Base-by-base conservation (phyloP, 441 rosid genomes). In the Syzygium syzygioides region DNA sequence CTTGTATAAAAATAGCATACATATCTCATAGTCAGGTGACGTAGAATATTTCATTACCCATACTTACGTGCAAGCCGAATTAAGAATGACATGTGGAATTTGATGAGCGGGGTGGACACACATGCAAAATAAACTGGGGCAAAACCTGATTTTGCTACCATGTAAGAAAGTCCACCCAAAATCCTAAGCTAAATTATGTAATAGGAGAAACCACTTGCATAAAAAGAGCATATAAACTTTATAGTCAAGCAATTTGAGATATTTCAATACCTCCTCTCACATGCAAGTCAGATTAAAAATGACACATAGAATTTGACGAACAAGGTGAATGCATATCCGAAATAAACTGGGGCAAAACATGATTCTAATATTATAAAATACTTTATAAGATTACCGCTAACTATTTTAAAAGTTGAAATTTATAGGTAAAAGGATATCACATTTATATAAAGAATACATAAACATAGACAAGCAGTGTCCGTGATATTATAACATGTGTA, bases 341-440 rank as follows among this genome's bases (percentile, higher is more conserved):
- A 60, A 60, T 28, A 14, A 13, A 13, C 9, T 3, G 0, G 14
- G 8, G 4, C 9, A 60, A 9, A 26, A 60, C 4, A 0, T 28
- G 1, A 28, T 17, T 60, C 2, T 60, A 6, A 3, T 28, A 28
- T 3, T 9, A 13, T 12, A 0, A 41, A 41, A 76, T 1, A 41
- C 2, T 37, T 7, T 6, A 1, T 41, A 7, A 2, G 5, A 76
- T 6, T 14, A 13, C 8, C 6, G 2, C 0, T 1, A 23, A 41
- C 2, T 0, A 0, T 41, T 76, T 2, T 12, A 76, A 41, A 41
- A 76, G 0, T 13, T 23, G 23, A 41, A 76, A 18, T 7, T 4
- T 26, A 76, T 7, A 13, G 0, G 4, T 41, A 4, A 1, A 41
- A 4, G 18, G 52, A 41, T 9, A 76, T 0, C 15, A 41, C 4